Conservation (phyloP, 192 early-diverging fungal genomes). For the Coemansia sp. region DNA sequence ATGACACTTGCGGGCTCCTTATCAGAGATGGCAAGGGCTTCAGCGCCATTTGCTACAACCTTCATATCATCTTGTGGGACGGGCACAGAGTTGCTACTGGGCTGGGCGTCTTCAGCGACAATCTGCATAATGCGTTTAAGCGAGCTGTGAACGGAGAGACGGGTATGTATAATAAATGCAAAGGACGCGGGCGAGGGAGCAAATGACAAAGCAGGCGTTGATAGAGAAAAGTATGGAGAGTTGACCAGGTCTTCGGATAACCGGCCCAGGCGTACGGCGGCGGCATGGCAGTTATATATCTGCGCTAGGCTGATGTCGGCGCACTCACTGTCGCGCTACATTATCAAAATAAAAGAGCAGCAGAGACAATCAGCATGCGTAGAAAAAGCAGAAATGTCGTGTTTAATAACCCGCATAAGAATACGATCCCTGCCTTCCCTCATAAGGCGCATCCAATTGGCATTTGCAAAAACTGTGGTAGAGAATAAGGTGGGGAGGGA, state of each 20-base stretch:
- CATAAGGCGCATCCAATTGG: not conserved
- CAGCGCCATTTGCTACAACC: not conserved
- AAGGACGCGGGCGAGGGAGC: constrained; percentile 31
- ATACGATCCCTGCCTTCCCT: not conserved
- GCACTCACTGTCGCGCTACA: constrained; percentile 48
- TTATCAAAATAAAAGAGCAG: not conserved
- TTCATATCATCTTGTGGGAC: not conserved
- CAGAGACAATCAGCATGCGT: not conserved
- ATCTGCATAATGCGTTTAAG: constrained; percentile 39
- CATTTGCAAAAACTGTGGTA: not conserved
- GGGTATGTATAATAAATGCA: constrained; percentile 43
- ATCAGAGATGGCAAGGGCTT: not conserved
- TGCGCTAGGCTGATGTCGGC: constrained; percentile 20
- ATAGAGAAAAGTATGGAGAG: constrained; percentile 33
- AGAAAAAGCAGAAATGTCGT: not conserved
- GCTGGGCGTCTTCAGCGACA: constrained; percentile 19
- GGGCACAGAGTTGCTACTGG: not conserved
- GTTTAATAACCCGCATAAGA: not conserved
- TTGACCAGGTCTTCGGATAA: constrained; percentile 37
- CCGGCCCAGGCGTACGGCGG: constrained; percentile 27
- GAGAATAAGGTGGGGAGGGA: not conserved
- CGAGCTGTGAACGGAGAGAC: constrained; percentile 19
- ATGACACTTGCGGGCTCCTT: not conserved
- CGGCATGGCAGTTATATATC: constrained; percentile 49
- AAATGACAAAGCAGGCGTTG: not conserved